Evolutionary conservation across 768 basidiomycete genomes (phyloP), one percentile per base, ranked within the genome.

Genomic region (Russula emetica): DNA sequence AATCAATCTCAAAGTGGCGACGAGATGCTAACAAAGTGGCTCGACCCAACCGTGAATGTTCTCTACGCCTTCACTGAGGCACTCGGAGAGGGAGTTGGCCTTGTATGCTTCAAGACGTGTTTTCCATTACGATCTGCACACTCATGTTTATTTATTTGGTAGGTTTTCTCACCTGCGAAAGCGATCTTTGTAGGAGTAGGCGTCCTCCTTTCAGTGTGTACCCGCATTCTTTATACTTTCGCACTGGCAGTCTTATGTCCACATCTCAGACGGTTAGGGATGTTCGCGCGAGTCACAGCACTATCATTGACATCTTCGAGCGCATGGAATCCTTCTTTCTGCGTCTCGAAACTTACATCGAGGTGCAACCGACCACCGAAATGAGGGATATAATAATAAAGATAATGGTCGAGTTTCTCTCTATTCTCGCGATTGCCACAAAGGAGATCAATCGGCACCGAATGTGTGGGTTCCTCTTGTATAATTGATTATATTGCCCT

Each of bases 391-490:
- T 24, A 2, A n/a, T 51, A 5, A 24, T 51, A 5, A 51, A 40
- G 24, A 47, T 42, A 30, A 30, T 60, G 38, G 58, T n/a, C 3
- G 59, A 60, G 8, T 38, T 60, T 3, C 50, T 60, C 18, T 30
- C 51, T 8, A 53, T 54, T 16, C 52, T 54, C 5, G 40, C 40
- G 26, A 61, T 38, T 9, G 5, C 18, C 28, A 54, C 60, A 7
- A 61, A 53, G 30, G 26, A 45, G 7, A 24, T 61, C 16, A 28
- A 52, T 10, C 26, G 13, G 36, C 1, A 13, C 14, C 22, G 20
- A 11, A 11, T 9, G 40, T 45, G 60, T 61, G 52, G 20, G 59
- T 38, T 38, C 38, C 14, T 38, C 14, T 10, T 16, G 1, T 16
- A 38, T 38, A 16, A 38, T 14, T 34, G 38, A 38, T 5, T 16